phyloP scores from a whole-genome alignment of 495 filamentous ascomycete species.

The Penicillium salamii region DNA sequence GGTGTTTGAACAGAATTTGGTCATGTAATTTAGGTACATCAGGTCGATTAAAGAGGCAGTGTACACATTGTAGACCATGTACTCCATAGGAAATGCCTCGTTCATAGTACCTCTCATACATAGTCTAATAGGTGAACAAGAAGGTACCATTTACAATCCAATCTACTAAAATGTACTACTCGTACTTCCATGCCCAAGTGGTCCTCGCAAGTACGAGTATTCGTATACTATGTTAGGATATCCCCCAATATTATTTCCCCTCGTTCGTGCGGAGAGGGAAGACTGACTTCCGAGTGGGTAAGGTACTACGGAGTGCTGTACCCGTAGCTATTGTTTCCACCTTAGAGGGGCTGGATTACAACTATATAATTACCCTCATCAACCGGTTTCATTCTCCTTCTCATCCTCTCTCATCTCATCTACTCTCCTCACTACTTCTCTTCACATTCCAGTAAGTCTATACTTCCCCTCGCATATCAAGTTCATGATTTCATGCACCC shows the following conservation, averaged over 20 bases:
- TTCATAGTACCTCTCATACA: not conserved
- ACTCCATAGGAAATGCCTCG: too few species aligned
- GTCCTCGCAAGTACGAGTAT: too few species aligned
- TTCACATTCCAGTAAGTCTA: not conserved
- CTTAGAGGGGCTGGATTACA: too few species aligned
- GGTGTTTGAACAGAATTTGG: too few species aligned
- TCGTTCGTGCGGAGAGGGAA: not conserved
- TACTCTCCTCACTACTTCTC: not conserved
- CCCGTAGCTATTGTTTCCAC: too few species aligned
- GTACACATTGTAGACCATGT: too few species aligned
- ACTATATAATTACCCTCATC: too few species aligned
- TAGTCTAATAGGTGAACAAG: not conserved
- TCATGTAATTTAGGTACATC: not conserved
- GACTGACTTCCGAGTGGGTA: slow-evolving; percentile 3
- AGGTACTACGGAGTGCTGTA: too few species aligned
- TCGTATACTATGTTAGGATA: too few species aligned
- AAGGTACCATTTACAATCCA: too few species aligned
- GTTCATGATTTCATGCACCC: not conserved
- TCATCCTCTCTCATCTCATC: not conserved
- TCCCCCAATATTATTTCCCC: not conserved
- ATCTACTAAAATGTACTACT: too few species aligned
- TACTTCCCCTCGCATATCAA: not conserved
- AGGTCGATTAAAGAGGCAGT: not conserved
- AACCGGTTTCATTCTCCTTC: not conserved
- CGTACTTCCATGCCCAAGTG: too few species aligned